A percentile compares a stretch with the other conserved stretches of the same genome.
Conservation (phyloP, 306 rosid genomes). For the Trifolium dubium region DNA sequence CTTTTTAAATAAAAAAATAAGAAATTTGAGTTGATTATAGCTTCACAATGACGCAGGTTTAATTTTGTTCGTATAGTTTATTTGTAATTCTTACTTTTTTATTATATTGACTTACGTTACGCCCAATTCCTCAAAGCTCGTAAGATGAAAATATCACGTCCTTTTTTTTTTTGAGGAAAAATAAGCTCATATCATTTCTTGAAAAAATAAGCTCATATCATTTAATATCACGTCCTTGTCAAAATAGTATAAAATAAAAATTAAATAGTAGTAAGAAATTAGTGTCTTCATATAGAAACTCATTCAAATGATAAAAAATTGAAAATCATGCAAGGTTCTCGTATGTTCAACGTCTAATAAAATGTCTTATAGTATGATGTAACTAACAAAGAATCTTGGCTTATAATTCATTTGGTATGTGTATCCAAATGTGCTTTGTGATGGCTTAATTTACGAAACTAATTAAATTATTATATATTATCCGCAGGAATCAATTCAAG, state of each 20-base stretch:
- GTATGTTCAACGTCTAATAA: background rate
- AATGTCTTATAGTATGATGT: background rate
- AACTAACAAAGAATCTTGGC: conserved; percentile 1
- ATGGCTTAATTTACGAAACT: background rate
- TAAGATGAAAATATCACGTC: too few species aligned
- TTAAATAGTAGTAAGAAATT: background rate
- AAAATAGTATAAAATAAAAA: background rate
- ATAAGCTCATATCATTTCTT: too few species aligned
- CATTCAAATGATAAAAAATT: background rate
- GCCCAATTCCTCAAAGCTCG: too few species aligned
- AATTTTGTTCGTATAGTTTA: background rate
- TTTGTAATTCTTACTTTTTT: too few species aligned
- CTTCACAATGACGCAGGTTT: background rate
- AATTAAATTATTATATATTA: background rate
- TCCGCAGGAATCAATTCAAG: background rate
- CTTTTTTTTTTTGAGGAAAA: too few species aligned
- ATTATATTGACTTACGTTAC: too few species aligned
- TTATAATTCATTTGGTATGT: background rate
- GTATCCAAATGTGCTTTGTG: background rate
- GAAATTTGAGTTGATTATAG: background rate
- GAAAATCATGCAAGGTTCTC: background rate
- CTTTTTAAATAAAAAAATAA: background rate
- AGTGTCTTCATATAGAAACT: background rate
- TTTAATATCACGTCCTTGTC: too few species aligned
- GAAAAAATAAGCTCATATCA: too few species aligned